Percentiles rank a stretch among this genome's conserved stretches.
Conservation (phyloP, 202 grass and related monocot species). For the Zizania palustris region DNA sequence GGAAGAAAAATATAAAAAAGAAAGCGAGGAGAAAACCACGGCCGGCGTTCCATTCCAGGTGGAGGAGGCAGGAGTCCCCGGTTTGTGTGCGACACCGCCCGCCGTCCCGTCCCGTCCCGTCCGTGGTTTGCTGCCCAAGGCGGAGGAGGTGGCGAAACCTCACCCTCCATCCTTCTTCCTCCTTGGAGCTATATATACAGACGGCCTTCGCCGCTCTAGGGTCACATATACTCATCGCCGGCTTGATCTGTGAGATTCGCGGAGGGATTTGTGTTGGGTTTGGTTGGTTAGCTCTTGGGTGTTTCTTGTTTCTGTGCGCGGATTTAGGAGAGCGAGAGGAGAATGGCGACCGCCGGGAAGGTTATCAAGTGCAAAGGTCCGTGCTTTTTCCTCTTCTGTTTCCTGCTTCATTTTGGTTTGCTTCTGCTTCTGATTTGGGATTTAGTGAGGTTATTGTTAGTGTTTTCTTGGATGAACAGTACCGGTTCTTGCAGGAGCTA, state of each 20-base stretch:
- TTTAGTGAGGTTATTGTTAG: not conserved
- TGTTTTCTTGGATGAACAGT: slow-evolving; percentile 1
- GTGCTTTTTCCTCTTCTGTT: not conserved
- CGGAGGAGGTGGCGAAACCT: slow-evolving; percentile 29
- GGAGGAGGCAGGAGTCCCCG: slow-evolving; percentile 32
- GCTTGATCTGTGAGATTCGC: not conserved
- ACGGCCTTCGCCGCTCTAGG: not conserved
- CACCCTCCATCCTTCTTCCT: not conserved
- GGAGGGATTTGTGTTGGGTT: not conserved
- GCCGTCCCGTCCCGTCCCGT: slow-evolving; percentile 21
- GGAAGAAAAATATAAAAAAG: too few species aligned
- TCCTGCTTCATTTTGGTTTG: not conserved
- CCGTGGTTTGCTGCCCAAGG: slow-evolving; percentile 45
- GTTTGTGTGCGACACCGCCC: slow-evolving; percentile 38
- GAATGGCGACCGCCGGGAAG: slow-evolving; percentile 76
- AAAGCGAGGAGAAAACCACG: slow-evolving; percentile 27
- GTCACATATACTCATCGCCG: slow-evolving; percentile 21
- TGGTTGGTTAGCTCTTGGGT: not conserved
- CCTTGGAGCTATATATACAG: slow-evolving; percentile 19
- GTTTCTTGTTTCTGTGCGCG: too few species aligned
- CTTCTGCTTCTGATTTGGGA: not conserved
- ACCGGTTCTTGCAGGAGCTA: not conserved
- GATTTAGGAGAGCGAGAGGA: not conserved
- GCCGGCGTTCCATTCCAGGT: slow-evolving; percentile 31
- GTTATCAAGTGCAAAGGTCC: slow-evolving; percentile 96